Conservation (phyloP, 2,329 filamentous ascomycete species). For the Celoporthe dispersa region DNA sequence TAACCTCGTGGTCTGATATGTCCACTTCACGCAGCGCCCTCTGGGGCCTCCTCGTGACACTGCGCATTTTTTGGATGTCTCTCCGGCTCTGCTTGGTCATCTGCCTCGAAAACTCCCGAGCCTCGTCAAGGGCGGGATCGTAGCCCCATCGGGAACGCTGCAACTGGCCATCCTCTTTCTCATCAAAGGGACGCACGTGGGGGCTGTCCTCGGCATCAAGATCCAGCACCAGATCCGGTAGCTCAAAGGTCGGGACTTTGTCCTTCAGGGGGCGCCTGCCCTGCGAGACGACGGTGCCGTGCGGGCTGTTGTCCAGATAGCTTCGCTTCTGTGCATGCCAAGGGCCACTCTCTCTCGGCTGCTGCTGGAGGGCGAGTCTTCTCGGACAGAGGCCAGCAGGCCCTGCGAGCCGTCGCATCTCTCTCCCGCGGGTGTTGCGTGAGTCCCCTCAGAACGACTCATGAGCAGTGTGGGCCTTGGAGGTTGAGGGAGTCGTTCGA, state of each 20-base stretch:
- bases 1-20: conserved; percentile 20
- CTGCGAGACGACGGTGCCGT: not conserved
- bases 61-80: not conserved
- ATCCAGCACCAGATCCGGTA: conserved; percentile 52
- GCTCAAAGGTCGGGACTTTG: conserved; percentile 38
- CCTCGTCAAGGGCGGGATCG: conserved; percentile 29
- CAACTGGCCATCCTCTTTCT: conserved; percentile 41
- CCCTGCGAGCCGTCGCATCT: conserved; percentile 16
- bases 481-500: not conserved
- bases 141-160: conserved; percentile 39
- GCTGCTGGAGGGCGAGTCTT: conserved; percentile 7
- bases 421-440: conserved; percentile 1
- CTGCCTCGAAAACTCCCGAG: conserved; percentile 35
- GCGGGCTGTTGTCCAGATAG: conserved; percentile 2
- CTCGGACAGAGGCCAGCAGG: conserved; percentile 14
- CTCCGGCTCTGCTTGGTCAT: conserved; percentile 37
- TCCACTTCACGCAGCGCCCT: not conserved
- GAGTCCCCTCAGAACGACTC: conserved; percentile 12
- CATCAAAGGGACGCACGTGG: conserved; percentile 47
- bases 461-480: conserved; percentile 18
- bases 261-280: not conserved
- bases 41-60: conserved; percentile 17
- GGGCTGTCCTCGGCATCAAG: conserved; percentile 54
- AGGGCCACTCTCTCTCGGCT: not conserved
- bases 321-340: conserved; percentile 11